Evolutionary conservation across 371 early-diverging fungal genomes (phyloP).

Genomic region (Apophysomyces elegans): DNA sequence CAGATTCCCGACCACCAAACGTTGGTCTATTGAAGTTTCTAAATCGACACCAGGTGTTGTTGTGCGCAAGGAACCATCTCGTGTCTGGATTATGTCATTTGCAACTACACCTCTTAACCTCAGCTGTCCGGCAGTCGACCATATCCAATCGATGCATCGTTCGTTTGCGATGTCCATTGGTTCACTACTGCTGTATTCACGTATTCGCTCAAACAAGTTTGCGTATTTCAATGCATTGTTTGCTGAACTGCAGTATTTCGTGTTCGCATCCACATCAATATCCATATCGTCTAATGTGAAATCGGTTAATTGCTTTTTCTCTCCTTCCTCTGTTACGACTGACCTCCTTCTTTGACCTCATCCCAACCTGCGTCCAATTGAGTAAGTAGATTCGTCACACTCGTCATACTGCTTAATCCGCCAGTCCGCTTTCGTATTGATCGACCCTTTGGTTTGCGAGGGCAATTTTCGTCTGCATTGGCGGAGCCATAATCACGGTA

Average conservation of each 20-base stretch:
- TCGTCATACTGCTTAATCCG: constrained; percentile 34
- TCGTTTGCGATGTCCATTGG: constrained; percentile 33
- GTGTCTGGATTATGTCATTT: constrained; percentile 40
- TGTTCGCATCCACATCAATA: constrained; percentile 34
- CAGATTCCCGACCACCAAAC: constrained; percentile 39
- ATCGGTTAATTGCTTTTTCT: neutral
- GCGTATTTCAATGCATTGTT: neutral
- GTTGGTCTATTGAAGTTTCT: constrained; percentile 39
- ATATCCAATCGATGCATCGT: constrained; percentile 49
- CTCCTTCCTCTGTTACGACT: neutral
- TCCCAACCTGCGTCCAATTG: constrained; percentile 45
- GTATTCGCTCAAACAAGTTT: constrained; percentile 15
- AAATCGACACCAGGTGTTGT: constrained; percentile 34
- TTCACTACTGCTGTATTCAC: constrained; percentile 12
- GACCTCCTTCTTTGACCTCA: constrained; percentile 34
- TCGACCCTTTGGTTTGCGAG: constrained; percentile 39
- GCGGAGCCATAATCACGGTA: constrained; percentile 23
- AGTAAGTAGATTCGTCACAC: constrained; percentile 27
- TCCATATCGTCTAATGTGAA: constrained; percentile 40
- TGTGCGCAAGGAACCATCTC: constrained; percentile 39
- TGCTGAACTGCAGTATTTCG: neutral
- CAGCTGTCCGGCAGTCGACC: constrained; percentile 47
- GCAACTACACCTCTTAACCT: constrained; percentile 41
- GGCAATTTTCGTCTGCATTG: constrained; percentile 35
- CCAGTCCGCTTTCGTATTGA: constrained; percentile 31